Evolutionary conservation across 306 rosid genomes (phyloP).

Genomic region (Gynostemma pentaphyllum): DNA sequence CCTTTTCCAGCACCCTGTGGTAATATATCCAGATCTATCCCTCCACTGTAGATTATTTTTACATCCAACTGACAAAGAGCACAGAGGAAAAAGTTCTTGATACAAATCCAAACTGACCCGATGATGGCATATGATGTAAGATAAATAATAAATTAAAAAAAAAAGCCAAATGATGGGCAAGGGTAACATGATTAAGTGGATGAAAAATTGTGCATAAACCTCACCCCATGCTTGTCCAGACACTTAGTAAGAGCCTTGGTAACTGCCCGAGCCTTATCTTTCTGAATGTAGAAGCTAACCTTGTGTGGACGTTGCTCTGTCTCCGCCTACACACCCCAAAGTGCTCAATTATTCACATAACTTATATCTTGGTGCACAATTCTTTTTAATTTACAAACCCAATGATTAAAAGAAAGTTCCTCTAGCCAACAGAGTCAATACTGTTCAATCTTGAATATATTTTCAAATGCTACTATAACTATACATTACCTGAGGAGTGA

Average conservation of each 20-base stretch:
- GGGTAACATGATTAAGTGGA: not conserved
- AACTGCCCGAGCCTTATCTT: constrained; percentile 64
- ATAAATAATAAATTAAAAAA: not conserved
- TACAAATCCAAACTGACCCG: not conserved
- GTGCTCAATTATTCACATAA: constrained; percentile 10
- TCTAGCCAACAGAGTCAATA: not conserved
- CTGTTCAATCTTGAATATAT: not conserved
- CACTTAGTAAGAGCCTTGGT: constrained; percentile 54
- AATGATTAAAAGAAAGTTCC: not conserved
- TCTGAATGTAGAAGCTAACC: constrained; percentile 75
- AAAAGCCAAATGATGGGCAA: not conserved
- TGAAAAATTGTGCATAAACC: constrained; percentile 11
- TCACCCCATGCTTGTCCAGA: constrained; percentile 59
- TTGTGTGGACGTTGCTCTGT: constrained; percentile 86
- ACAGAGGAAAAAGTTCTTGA: constrained; percentile 2
- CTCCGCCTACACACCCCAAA: constrained; percentile 53
- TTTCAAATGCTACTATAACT: not conserved
- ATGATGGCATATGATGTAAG: constrained; percentile 1
- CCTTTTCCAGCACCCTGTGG: constrained; percentile 98
- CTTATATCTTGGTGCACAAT: constrained; percentile 1
- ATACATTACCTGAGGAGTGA: constrained; percentile 62
- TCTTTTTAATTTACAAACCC: not conserved
- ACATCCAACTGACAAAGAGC: constrained; percentile 71
- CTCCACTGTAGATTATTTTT: constrained; percentile 93
- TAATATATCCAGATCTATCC: constrained; percentile 84